Evolutionary conservation across 2,329 filamentous ascomycete genomes (phyloP).

Genomic region (Penicillium vulpinum): DNA sequence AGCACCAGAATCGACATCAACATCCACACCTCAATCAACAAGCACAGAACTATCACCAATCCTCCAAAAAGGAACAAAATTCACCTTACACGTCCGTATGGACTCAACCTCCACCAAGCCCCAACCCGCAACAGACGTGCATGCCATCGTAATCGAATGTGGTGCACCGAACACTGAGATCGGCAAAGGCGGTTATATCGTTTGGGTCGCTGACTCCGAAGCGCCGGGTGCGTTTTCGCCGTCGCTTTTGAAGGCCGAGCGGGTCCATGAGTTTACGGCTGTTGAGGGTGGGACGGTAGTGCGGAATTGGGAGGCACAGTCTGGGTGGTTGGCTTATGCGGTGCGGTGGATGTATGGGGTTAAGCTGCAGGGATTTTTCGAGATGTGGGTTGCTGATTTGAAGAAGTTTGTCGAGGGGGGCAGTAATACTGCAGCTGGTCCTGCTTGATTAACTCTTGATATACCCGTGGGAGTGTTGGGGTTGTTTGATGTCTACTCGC

Average conservation of each 20-base stretch:
- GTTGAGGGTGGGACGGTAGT: constrained; percentile 36
- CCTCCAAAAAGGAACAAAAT: constrained; percentile 43
- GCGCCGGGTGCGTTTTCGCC: constrained; percentile 32
- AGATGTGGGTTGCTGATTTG: constrained; percentile 44
- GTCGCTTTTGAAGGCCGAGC: constrained; percentile 45
- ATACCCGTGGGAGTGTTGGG: not conserved
- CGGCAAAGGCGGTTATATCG: constrained; percentile 25
- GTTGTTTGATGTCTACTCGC: not conserved
- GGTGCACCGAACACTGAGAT: constrained; percentile 28
- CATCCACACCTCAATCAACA: not conserved
- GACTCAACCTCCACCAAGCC: constrained; percentile 27
- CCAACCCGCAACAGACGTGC: constrained; percentile 26
- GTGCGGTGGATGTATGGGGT: constrained; percentile 46
- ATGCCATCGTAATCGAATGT: constrained; percentile 36
- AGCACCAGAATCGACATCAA: constrained; percentile 17
- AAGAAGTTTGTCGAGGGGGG: constrained; percentile 41
- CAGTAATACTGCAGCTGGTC: not conserved
- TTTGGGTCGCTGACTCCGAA: constrained; percentile 30
- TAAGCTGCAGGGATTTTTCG: constrained; percentile 40
- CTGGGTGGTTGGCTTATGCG: constrained; percentile 43
- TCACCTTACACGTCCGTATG: constrained; percentile 49
- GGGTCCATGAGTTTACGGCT: constrained; percentile 51
- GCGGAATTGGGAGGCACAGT: constrained; percentile 49
- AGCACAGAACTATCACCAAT: constrained; percentile 20
- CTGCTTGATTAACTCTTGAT: not conserved